Percentiles rank a stretch among this genome's conserved stretches.
Evolutionary conservation across 148 eudicot genomes (phyloP).

Genomic region (Cornus controversa): DNA sequence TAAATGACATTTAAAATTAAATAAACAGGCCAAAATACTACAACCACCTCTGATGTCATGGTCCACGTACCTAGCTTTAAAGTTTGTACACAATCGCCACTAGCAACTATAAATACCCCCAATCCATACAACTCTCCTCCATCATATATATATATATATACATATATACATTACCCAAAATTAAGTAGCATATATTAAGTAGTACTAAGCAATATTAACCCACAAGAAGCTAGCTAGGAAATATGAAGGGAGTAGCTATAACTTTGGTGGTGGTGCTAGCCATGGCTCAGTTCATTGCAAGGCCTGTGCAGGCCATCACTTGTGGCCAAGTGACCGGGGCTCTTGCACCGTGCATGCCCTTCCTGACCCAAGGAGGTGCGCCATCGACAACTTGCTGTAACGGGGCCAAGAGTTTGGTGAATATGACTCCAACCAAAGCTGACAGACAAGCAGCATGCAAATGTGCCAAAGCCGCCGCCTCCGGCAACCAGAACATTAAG

Average conservation of each 20-base stretch:
- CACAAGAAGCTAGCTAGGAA: background rate
- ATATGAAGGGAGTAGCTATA: conserved; percentile 8
- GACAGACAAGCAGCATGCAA: conserved; percentile 8
- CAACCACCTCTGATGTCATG: background rate
- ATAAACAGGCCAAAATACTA: background rate
- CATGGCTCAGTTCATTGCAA: background rate
- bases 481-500: background rate
- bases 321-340: background rate
- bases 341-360: background rate
- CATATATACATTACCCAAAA: too few species aligned
- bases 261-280: conserved; percentile 11
- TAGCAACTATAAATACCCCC: background rate
- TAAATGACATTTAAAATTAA: background rate
- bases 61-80: background rate
- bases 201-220: too few species aligned
- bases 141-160: background rate
- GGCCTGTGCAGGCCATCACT: background rate
- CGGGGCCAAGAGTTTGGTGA: background rate
- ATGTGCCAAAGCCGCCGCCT: background rate
- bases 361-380: background rate
- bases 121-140: background rate
- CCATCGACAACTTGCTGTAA: background rate
- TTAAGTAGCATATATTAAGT: too few species aligned
- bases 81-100: background rate
- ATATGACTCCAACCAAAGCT: background rate